A percentile compares a stretch with the other conserved stretches of the same genome.
Evolutionary conservation across 306 rosid species (phyloP).

Genomic region (Trifolium dubium): DNA sequence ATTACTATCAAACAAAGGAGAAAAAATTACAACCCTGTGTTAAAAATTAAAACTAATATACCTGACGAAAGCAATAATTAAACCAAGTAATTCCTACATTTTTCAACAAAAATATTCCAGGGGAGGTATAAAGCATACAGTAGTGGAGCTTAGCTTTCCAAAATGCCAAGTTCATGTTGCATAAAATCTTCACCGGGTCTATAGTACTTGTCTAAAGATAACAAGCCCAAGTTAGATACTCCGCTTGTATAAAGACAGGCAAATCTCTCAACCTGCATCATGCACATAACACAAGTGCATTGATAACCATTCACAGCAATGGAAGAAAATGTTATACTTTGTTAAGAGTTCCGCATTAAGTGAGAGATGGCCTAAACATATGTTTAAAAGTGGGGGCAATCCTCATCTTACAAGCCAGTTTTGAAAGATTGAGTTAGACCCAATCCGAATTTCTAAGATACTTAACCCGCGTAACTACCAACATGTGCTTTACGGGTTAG

Average conservation of each 20-base stretch:
- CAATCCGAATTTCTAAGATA: no score
- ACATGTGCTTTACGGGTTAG: neutral
- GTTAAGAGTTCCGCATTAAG: no score
- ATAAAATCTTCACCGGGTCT: constrained; percentile 94
- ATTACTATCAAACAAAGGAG: neutral
- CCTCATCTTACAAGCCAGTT: no score
- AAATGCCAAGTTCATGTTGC: constrained; percentile 88
- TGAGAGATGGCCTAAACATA: no score
- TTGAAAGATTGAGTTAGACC: no score
- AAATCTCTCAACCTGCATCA: constrained; percentile 88
- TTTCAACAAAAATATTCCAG: neutral
- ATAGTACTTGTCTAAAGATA: constrained; percentile 89
- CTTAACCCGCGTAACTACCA: constrained; percentile 1
- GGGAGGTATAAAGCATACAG: constrained; percentile 4
- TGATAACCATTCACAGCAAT: neutral
- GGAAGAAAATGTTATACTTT: neutral
- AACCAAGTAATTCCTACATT: neutral
- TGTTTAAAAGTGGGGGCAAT: no score
- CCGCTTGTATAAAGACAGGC: constrained; percentile 93
- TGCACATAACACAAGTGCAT: constrained; percentile 2
- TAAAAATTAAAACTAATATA: neutral
- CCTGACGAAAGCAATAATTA: neutral
- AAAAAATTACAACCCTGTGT: neutral
- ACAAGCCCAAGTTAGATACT: constrained; percentile 82
- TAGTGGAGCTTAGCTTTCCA: constrained; percentile 31